Evolutionary conservation across 2,329 filamentous ascomycete species (phyloP), one percentile per base, ranked within the genome.

Genomic region (Ophiostoma australiae): DNA sequence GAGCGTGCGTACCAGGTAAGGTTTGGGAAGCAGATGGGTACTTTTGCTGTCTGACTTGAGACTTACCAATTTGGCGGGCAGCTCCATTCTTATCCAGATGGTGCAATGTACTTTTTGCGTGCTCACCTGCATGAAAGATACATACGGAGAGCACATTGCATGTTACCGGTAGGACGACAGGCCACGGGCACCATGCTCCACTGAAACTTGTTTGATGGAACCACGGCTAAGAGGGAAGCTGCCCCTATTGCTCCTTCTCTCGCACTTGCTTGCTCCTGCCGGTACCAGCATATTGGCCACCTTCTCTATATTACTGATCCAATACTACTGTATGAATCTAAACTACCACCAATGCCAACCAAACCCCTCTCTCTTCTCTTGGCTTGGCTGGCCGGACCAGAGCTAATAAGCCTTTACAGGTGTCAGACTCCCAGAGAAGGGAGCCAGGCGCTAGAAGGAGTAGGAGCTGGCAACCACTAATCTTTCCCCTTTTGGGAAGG

Each of bases 401-500:
- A 11, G 39, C 39, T 41, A 11, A 4, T 37, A 41, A 41, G 39
- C 39, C 39, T 41, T 15, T 39, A 39, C 39, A 41, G 39, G 39
- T 31, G 27, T 3, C 52, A 55, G 52, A 8, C 23, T 17, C 52
- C 52, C 48, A 7, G n/a, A 27, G 52, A 27, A 58, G 52, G n/a
- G 27, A 48, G 41, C 15, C 20, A 61, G 58, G 27, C 58, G 58
- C 58, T 63, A 63, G 27, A 63, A 63, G 6, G 37, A 39, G 37
- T 8, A 39, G 20, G 48, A n/a, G 52, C 52, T 39, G 3, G 8
- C 63, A 2, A 23, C 63, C 31, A 67, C 35, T 11, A 10, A 67
- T 63, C 52, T 52, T 68, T 70, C 58, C 70, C 37, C 11, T 44
- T 48, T 71, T 39, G 5, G 70, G 70, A 71, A 68, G 35, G 70